Conservation (phyloP, 352 stramenopile species). For the Globisporangium rhizosaccharum region DNA sequence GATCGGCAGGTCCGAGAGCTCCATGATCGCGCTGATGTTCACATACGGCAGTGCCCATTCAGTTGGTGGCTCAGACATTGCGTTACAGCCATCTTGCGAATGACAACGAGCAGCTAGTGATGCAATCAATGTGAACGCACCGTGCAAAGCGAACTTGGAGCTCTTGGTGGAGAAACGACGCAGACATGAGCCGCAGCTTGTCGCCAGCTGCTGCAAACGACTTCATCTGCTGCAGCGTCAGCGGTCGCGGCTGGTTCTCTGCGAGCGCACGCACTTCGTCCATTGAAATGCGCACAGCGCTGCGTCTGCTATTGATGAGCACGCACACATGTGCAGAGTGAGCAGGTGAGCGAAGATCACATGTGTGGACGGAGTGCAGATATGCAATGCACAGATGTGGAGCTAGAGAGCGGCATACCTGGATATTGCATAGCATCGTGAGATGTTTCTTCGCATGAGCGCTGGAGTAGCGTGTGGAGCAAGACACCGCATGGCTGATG, state of each 20-base stretch:
- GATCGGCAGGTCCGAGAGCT: conserved; percentile 69
- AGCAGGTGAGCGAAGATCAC: neutral
- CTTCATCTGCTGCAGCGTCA: conserved; percentile 82
- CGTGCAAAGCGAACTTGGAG: conserved; percentile 72
- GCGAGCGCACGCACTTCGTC: conserved; percentile 59
- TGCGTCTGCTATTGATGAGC: neutral
- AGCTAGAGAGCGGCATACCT: too few species aligned
- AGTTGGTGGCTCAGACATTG: neutral
- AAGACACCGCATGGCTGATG: too few species aligned
- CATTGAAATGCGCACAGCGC: conserved; percentile 39
- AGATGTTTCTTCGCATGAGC: too few species aligned
- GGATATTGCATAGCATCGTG: too few species aligned
- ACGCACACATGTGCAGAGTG: neutral
- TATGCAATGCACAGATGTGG: too few species aligned
- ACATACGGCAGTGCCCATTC: neutral
- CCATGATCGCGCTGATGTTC: conserved; percentile 42
- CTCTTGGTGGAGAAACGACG: conserved; percentile 75
- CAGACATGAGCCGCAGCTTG: conserved; percentile 57
- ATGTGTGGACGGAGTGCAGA: too few species aligned
- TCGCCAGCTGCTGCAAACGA: conserved; percentile 55
- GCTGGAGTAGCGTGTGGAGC: too few species aligned
- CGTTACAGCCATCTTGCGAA: neutral
- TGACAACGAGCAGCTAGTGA: neutral
- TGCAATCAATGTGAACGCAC: conserved; percentile 12
- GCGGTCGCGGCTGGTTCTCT: conserved; percentile 43